Evolutionary conservation across 306 rosid species (phyloP).

Genomic region (Dalbergia oliveri): DNA sequence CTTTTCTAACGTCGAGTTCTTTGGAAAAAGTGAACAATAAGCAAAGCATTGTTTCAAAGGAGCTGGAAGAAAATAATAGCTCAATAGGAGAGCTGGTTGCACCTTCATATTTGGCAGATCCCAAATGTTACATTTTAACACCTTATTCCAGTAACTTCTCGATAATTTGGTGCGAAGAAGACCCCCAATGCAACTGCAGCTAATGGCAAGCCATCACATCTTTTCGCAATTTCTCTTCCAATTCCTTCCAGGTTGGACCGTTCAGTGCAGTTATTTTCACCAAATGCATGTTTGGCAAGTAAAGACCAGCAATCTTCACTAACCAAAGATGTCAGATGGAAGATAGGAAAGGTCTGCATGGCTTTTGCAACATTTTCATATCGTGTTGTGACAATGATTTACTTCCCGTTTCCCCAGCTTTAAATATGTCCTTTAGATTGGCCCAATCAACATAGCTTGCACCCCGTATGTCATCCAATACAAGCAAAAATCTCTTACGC

Average conservation of each 20-base stretch:
- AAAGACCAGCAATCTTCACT: slow-evolving; percentile 16
- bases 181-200: no score
- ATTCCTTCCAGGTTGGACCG: not conserved
- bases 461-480: slow-evolving; percentile 22
- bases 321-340: not conserved
- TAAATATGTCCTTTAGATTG: not conserved
- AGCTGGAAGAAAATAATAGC: not conserved
- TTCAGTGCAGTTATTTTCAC: not conserved
- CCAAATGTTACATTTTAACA: not conserved
- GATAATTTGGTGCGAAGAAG: no score
- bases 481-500: not conserved
- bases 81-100: not conserved
- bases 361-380: not conserved
- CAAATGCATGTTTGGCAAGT: slow-evolving; percentile 24
- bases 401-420: slow-evolving; percentile 1
- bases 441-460: slow-evolving; percentile 9
- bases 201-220: not conserved
- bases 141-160: no score
- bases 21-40: not conserved
- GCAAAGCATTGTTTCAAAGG: not conserved
- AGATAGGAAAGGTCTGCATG: slow-evolving; percentile 16
- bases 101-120: not conserved
- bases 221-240: not conserved
- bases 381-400: slow-evolving; percentile 24
- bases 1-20: not conserved